Evolutionary conservation across 371 early-diverging fungal genomes (phyloP), one percentile per base, ranked within the genome.

Genomic region (Funneliformis caledonium): DNA sequence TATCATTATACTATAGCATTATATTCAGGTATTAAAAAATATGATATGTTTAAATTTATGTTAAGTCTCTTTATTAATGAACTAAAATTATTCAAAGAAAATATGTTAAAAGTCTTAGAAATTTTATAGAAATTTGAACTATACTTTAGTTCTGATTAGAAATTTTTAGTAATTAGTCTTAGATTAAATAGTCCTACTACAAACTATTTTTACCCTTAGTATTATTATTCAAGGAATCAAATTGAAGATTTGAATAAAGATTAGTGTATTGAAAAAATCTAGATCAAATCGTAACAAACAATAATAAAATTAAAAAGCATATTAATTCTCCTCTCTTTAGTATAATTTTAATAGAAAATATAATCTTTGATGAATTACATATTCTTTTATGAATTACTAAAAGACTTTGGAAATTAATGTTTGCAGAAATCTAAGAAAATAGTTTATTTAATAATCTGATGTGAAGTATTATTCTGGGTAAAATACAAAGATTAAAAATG

Each of bases 151-250:
- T 5, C 72, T 4, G 72, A 72, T 26, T 72, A 12, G 72, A 50
- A 72, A 50, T 50, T 72, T 72, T 42, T 72, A 11, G 72, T 12
- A n/a, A 72, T 50, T 47, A 26, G 52, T 50, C 26, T 72, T 47
- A 31, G 31, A 70, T 47, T 70, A 47, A 70, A 70, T 48, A 31
- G 70, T 14, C 11, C 48, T 16, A 70, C 26, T 48, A 9, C 22
- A 47, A 70, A 70, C 7, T 70, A 70, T 9, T 70, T 70, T 70
- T 70, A 26, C 9, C 70, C 70, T 22, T 70, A 26, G 43, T 70
- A 48, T 11, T 19, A 22, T 47, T 70, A 26, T 70, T 70, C n/a
- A 45, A 9, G 48, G 26, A 70, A 45, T 22, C 19, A 61, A 61
- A 16, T n/a, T 61, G 19, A 9, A 22, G 19, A 61, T 61, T 61